Evolutionary conservation across 176 grass and related monocot genomes (phyloP), one percentile per base, ranked within the genome.

Genomic region (Chloris gayana): DNA sequence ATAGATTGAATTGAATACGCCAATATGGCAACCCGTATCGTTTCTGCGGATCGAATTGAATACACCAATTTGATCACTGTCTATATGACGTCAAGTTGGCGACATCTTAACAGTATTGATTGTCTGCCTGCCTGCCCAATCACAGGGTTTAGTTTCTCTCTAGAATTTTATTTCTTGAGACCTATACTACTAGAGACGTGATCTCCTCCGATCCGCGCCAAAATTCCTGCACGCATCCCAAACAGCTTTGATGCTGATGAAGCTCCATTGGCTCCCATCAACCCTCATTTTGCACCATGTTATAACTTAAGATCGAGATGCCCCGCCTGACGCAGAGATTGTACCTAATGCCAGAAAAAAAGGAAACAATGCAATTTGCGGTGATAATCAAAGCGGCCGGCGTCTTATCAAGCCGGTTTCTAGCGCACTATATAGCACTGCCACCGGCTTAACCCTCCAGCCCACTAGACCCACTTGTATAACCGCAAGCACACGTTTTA

Each of bases 401-500:
- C 64, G 64, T 68, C 62, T 11, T 13, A 13, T 35, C 31, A 17
- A 4, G 26, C 18, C n/a, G n/a, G n/a, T n/a, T n/a, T n/a, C n/a
- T n/a, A n/a, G n/a, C n/a, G n/a, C n/a, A 14, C 6, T 7, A 72
- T 66, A 22, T 76, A 76, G 76, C 76, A n/a, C n/a, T n/a, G n/a
- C n/a, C n/a, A n/a, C n/a, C n/a, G 9, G 50, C 13, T 62, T 80
- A 85, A 64, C 42, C 13, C 10, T 69, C 27, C 0, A 1, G 0
- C 9, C 64, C 32, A 75, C 74, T 73, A 24, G 68, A 22, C 4
- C 86, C 32, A 80, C 77, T 75, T 75, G 76, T 5, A 3, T 3
- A 51, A 25, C 45, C 30, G 51, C 73, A 78, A 32, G 53, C 18
- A 56, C 47, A 45, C 54, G 3, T 11, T 35, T n/a, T n/a, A n/a